Conservation (phyloP, 1,139 yeast species). For the Yamadazyma pseudoaaseri region DNA sequence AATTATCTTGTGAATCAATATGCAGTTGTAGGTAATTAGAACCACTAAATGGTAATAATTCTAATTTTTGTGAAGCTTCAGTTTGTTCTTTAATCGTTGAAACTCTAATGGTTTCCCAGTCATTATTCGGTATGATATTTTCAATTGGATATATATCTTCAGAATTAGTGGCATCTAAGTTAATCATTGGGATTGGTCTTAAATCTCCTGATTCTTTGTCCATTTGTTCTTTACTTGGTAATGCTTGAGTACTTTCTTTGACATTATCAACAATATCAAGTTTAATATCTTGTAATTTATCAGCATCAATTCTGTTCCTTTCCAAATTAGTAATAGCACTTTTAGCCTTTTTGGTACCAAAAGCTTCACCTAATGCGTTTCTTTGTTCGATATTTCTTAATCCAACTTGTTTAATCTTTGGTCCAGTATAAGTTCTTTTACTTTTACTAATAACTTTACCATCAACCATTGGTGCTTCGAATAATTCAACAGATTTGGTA, state of each 20-base stretch:
- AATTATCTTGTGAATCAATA: slow-evolving; percentile 47
- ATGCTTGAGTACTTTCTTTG: slow-evolving; percentile 61
- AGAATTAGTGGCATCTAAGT: slow-evolving; percentile 73
- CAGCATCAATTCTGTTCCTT: slow-evolving; percentile 84
- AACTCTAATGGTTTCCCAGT: slow-evolving; percentile 64
- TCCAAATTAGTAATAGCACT: slow-evolving; percentile 81
- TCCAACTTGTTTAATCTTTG: slow-evolving; percentile 57
- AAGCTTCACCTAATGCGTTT: slow-evolving; percentile 87
- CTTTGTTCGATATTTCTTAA: slow-evolving; percentile 59
- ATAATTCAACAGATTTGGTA: slow-evolving; percentile 57
- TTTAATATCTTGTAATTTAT: slow-evolving; percentile 69
- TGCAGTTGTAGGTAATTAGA: slow-evolving; percentile 31
- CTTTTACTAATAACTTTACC: slow-evolving; percentile 56
- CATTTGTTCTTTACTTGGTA: slow-evolving; percentile 68
- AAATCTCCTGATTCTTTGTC: slow-evolving; percentile 55
- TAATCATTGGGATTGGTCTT: slow-evolving; percentile 81
- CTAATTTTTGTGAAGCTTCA: slow-evolving; percentile 48
- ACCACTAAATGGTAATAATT: slow-evolving; percentile 55
- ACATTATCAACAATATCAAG: slow-evolving; percentile 82
- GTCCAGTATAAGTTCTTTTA: slow-evolving; percentile 54
- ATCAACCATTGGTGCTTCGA: slow-evolving; percentile 57
- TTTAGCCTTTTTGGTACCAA: slow-evolving; percentile 96
- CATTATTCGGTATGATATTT: slow-evolving; percentile 67
- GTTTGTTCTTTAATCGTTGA: slow-evolving; percentile 51
- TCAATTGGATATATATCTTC: slow-evolving; percentile 79